Base-by-base conservation (phyloP, 2,329 filamentous ascomycete genomes). In the Thielaviopsis cerberus region DNA sequence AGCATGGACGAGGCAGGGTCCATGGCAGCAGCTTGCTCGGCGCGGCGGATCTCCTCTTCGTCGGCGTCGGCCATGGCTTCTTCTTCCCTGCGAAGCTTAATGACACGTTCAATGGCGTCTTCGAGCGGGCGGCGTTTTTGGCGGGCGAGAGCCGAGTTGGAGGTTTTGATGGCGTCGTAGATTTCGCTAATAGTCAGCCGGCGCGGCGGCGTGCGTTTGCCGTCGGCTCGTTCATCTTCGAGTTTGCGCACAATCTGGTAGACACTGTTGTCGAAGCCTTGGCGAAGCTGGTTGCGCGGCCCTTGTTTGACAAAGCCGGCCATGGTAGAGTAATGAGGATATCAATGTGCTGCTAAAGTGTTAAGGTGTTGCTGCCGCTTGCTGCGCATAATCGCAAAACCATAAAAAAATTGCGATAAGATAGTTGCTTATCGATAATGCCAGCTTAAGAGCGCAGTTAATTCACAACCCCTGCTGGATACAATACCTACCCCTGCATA, bases 71-170 rank as follows among this genome's bases (percentile, higher is more conserved):
- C 74, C 22, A 76, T 73, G 1, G 73, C 72, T 34, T 79, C 77
- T 54, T 75, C 76, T 63, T 87, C 80, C 63, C 82, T 84, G 4
- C 91, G 74, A 20, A 88, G 80, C 7, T 83, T 79, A 17, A 96
- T 72, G 0, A 90, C 88, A 7, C 88, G 77, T 62, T 94, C 88
- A 62, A 97, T 88, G 37, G 86, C 85, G 62, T 92, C 86, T 68
- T 95, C 87, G 1, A 97, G 72, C 0, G 85, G 75, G 61, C 82
- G 83, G 69, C 92, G 94, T 45, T 88, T 88, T 63, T 86, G 82
- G 23, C 92, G 77, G 62, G 86, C 88, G 23, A 97, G 71, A 64
- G 85, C 89, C 0, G 89, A 94, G 68, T 96, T 96, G 15, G 89
- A 95, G 55, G 75, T 73, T 64, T 89, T 87, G 62, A 97, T 88